Percentiles rank a stretch among this genome's conserved stretches.
These are phyloP conservation scores for Telfairia occidentalis DNA, from an alignment of 331 rosid species.

Conservation along the genomic window DNA sequence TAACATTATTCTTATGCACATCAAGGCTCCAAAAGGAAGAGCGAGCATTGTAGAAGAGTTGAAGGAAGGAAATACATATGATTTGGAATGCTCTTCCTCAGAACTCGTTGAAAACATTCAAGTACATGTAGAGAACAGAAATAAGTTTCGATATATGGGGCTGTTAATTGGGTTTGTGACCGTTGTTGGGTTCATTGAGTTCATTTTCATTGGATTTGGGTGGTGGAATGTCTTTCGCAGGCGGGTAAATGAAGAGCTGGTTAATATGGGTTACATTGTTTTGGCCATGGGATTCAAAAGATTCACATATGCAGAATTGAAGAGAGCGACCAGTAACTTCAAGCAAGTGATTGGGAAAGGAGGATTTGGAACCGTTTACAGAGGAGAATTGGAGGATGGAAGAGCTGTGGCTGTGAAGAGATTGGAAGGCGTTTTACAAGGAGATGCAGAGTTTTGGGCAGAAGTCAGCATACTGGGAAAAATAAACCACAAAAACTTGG, in stretches of 20 bases:
- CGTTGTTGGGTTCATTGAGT: conserved; percentile 10
- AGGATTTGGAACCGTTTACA: conserved; percentile 27
- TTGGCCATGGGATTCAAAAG: conserved; percentile 21
- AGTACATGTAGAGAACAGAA: background rate
- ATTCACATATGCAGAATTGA: conserved; percentile 22
- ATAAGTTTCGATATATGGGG: conserved; percentile 3
- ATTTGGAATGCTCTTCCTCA: conserved; percentile 14
- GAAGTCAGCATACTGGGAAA: conserved; percentile 33
- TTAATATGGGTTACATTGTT: conserved; percentile 23
- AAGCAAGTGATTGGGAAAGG: conserved; percentile 25
- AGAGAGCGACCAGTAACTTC: conserved; percentile 25
- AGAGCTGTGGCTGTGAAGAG: conserved; percentile 29
- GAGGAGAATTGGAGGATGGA: conserved; percentile 21
- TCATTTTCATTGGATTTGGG: conserved; percentile 13
- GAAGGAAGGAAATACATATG: background rate
- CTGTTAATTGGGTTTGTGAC: conserved; percentile 15
- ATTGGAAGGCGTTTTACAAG: conserved; percentile 30
- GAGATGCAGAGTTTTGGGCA: conserved; percentile 34
- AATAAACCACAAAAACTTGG: conserved; percentile 30
- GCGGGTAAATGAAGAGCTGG: conserved; percentile 16
- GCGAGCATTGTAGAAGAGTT: background rate
- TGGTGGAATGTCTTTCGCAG: conserved; percentile 22
- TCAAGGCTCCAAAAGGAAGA: background rate
- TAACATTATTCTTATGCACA: background rate
- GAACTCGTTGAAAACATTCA: background rate